Evolutionary conservation across 1,139 yeast genomes (phyloP).

Genomic region (Neolecta irregularis): DNA sequence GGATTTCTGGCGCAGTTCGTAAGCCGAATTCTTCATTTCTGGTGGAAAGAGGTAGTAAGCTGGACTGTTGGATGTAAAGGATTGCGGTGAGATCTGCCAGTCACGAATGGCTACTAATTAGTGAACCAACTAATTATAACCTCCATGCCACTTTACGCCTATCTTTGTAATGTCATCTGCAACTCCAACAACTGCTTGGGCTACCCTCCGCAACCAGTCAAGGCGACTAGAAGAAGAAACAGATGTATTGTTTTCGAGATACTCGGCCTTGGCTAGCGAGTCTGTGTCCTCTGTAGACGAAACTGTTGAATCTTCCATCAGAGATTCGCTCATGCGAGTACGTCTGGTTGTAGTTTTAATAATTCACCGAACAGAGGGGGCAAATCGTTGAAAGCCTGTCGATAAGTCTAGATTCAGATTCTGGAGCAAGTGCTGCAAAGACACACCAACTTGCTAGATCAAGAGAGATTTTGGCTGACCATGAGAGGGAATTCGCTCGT

Average conservation of each 20-base stretch:
- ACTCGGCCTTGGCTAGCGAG: no score
- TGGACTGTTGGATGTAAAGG: neutral
- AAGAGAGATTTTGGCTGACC: slow-evolving; percentile 58
- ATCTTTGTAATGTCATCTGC: no score
- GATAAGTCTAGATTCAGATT: slow-evolving; percentile 41
- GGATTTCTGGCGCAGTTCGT: slow-evolving; percentile 94
- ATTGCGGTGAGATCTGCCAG: neutral
- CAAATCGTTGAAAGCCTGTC: slow-evolving; percentile 27
- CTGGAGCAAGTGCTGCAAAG: slow-evolving; percentile 52
- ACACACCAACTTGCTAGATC: slow-evolving; percentile 73
- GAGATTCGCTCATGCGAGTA: neutral
- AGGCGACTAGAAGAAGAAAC: no score
- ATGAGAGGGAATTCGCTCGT: slow-evolving; percentile 45
- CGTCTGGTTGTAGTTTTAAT: slow-evolving; percentile 6
- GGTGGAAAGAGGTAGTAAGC: no score
- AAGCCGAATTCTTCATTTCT: slow-evolving; percentile 24
- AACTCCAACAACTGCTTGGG: no score
- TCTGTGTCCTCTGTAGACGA: no score
- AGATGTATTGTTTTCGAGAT: no score
- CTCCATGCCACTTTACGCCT: neutral
- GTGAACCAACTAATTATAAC: neutral
- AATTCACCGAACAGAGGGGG: slow-evolving; percentile 24
- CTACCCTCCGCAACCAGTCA: no score
- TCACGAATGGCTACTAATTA: neutral
- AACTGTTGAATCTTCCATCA: no score